phyloP scores from a whole-genome alignment of 1,284 basidiomycete genomes.

The Austroboletus niveus region DNA sequence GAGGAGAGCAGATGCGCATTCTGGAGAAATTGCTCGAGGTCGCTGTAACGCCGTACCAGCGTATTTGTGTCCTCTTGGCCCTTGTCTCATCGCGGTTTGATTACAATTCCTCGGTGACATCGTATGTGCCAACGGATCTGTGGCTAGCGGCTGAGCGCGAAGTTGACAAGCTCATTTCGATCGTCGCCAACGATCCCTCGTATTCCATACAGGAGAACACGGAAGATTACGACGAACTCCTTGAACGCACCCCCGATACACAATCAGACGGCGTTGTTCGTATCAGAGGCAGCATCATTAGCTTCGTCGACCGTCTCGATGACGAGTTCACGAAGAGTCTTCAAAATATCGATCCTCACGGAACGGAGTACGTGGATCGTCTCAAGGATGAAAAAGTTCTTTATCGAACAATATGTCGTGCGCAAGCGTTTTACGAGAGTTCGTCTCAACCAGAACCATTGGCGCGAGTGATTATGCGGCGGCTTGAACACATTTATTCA shows the following conservation, averaged over 20 bases:
- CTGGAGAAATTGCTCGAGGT: constrained; percentile 88
- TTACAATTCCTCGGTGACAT: constrained; percentile 87
- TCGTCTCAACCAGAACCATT: constrained; percentile 76
- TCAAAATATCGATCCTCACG: constrained; percentile 98
- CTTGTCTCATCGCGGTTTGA: constrained; percentile 96
- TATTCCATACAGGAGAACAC: constrained; percentile 89
- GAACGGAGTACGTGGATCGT: constrained; percentile 96
- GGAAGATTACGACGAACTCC: constrained; percentile 90
- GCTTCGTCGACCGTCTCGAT: constrained; percentile 94
- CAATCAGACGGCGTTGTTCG: constrained; percentile 69
- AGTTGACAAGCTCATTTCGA: constrained; percentile 83
- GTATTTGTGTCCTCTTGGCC: constrained; percentile 91
- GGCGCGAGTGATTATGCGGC: constrained; percentile 88
- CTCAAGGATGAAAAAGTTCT: constrained; percentile 94
- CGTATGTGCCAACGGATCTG: constrained; percentile 89
- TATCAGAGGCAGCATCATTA: constrained; percentile 90
- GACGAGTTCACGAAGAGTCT: constrained; percentile 98
- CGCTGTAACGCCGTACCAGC: constrained; percentile 86
- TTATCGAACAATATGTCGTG: constrained; percentile 90
- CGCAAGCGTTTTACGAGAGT: constrained; percentile 89
- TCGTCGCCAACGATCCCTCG: constrained; percentile 67
- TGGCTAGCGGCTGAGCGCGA: constrained; percentile 89
- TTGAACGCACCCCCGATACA: constrained; percentile 80
- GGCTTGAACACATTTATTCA: constrained; percentile 97
- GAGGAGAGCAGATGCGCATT: constrained; percentile 91